Percentiles rank a stretch among this genome's conserved stretches.
These are phyloP conservation scores for Diaporthe citri DNA, from an alignment of 2,329 filamentous ascomycete species.

Conservation along the genomic window DNA sequence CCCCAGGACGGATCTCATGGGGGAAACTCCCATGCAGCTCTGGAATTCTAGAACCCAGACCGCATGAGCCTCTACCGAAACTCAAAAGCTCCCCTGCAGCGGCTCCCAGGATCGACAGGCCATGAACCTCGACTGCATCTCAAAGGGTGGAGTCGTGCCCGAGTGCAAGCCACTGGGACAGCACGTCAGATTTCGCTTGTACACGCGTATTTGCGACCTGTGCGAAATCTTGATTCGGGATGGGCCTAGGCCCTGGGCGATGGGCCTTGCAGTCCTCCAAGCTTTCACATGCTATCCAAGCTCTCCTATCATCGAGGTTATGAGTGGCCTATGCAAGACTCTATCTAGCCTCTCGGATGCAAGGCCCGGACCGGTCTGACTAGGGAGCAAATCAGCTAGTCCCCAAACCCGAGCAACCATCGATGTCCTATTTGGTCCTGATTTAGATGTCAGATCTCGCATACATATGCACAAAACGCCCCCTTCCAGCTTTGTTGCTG, in stretches of 20 bases:
- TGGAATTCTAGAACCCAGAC: slow-evolving; percentile 24
- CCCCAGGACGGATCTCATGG: neutral
- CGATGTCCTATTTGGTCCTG: neutral
- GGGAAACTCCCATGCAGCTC: neutral
- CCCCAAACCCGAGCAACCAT: neutral
- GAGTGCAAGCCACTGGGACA: neutral
- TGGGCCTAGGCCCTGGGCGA: neutral
- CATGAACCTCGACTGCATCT: neutral
- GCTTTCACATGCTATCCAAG: slow-evolving; percentile 16
- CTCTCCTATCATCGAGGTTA: neutral
- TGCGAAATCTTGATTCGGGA: neutral
- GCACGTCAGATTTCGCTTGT: too few species aligned
- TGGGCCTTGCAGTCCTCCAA: neutral
- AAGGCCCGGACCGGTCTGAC: slow-evolving; percentile 23
- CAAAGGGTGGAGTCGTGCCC: neutral
- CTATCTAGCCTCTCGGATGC: neutral
- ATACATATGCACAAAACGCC: neutral
- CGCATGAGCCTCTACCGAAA: slow-evolving; percentile 7
- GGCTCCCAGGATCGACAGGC: neutral
- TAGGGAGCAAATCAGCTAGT: neutral
- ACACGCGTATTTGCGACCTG: neutral
- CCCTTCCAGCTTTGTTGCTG: neutral
- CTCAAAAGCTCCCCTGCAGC: slow-evolving; percentile 11
- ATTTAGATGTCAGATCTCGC: slow-evolving; percentile 17
- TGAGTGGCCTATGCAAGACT: neutral